These are phyloP conservation scores for Oryza coarctata DNA, from an alignment of 176 grass and related monocot genomes.

Conservation along the genomic window DNA sequence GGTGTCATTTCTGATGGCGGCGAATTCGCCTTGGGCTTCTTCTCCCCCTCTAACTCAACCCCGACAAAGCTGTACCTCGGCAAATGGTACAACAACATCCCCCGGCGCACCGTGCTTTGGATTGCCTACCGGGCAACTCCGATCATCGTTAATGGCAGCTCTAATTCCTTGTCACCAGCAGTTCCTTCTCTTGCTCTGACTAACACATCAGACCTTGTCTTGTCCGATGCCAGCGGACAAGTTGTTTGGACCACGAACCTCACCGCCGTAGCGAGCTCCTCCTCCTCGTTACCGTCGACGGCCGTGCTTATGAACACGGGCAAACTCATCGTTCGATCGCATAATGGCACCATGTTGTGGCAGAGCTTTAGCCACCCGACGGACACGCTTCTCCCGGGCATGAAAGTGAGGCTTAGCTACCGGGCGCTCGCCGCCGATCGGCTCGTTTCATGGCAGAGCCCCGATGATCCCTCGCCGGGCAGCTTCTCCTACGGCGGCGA, in stretches of 20 bases:
- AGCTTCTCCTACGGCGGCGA: conserved; percentile 45
- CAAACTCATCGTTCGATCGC: not conserved
- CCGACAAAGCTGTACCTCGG: conserved; percentile 13
- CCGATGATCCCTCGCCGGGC: conserved; percentile 36
- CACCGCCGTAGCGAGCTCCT: too few species aligned
- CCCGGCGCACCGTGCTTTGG: conserved; percentile 22
- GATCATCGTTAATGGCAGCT: not conserved
- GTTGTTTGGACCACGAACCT: conserved; percentile 35
- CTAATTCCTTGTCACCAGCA: not conserved
- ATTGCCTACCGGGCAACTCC: conserved; percentile 24
- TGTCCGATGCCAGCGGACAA: not conserved
- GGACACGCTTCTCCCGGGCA: conserved; percentile 41
- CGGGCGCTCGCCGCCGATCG: not conserved
- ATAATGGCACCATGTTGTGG: not conserved
- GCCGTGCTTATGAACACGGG: conserved; percentile 7
- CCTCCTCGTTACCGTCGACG: not conserved
- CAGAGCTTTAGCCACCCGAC: conserved; percentile 47
- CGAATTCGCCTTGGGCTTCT: conserved; percentile 36
- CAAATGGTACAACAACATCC: conserved; percentile 40
- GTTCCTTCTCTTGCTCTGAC: not conserved
- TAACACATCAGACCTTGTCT: conserved; percentile 5
- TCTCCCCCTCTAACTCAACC: conserved; percentile 13
- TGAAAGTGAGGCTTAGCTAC: conserved; percentile 30
- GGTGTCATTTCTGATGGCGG: conserved; percentile 19
- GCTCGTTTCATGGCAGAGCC: conserved; percentile 39